Percentiles rank a stretch among this genome's conserved stretches.
Conservation (phyloP, 495 filamentous ascomycete species). For the Tuber indicum region DNA sequence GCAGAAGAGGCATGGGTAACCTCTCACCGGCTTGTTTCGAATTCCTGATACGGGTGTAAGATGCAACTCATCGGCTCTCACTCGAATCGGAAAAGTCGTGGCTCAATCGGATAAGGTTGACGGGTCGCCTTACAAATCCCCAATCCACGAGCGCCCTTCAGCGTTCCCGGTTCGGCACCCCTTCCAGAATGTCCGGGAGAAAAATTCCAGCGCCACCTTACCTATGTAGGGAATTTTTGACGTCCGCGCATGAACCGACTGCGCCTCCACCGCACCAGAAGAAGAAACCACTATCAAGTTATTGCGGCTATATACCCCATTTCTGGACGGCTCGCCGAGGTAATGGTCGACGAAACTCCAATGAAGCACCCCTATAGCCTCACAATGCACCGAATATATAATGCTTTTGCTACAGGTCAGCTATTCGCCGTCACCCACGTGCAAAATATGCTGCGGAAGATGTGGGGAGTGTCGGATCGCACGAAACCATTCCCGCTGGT, state of each 20-base stretch:
- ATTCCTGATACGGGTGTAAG: neutral
- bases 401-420: neutral
- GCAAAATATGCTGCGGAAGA: neutral
- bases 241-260: neutral
- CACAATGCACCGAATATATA: neutral
- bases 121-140: neutral
- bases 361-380: neutral
- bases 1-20: neutral
- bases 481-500: neutral
- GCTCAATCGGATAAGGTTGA: neutral
- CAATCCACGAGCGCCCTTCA: neutral
- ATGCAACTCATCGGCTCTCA: constrained; percentile 1
- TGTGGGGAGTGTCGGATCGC: neutral
- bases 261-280: neutral
- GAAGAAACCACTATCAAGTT: neutral
- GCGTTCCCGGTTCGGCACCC: neutral
- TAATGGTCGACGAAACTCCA: neutral
- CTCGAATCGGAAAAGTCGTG: neutral
- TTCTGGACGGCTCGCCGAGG: neutral
- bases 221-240: neutral
- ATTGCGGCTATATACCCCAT: neutral
- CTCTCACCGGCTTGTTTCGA: neutral
- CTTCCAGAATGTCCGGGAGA: neutral
- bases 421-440: neutral
- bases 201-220: neutral